phyloP scores from a whole-genome alignment of 305 asterid genomes.

The Fraxinus ornus region DNA sequence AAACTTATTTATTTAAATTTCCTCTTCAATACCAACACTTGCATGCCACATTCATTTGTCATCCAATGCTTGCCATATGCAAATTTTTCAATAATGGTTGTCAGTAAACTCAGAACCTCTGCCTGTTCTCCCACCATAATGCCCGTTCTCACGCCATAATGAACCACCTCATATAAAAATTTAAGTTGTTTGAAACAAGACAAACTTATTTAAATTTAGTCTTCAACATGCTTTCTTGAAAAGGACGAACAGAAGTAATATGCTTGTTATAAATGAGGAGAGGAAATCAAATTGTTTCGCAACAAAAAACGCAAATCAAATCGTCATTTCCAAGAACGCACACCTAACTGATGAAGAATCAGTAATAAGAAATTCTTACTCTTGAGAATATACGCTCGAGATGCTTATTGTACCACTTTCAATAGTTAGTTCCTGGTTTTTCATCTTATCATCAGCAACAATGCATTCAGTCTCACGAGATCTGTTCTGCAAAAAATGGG shows the following conservation, averaged over 20 bases:
- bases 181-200: background rate
- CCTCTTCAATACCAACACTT: background rate
- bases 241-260: background rate
- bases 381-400: slow-evolving; percentile 79
- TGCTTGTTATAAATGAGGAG: background rate
- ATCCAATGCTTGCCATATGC: background rate
- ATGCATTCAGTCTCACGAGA: slow-evolving; percentile 36
- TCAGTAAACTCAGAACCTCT: background rate
- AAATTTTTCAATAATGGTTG: background rate
- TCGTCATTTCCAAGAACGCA: background rate
- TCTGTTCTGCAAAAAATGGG: slow-evolving; percentile 40
- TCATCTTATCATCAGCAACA: slow-evolving; percentile 35
- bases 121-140: background rate
- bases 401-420: slow-evolving; percentile 79
- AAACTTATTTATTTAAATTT: background rate
- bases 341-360: background rate
- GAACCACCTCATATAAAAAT: background rate
- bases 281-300: background rate
- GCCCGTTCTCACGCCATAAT: background rate
- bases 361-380: slow-evolving; percentile 43
- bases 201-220: background rate
- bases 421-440: slow-evolving; percentile 50
- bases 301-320: background rate
- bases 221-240: background rate
- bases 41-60: background rate